Evolutionary conservation across 2,329 filamentous ascomycete genomes (phyloP).

Genomic region (Aspergillus sp.): DNA sequence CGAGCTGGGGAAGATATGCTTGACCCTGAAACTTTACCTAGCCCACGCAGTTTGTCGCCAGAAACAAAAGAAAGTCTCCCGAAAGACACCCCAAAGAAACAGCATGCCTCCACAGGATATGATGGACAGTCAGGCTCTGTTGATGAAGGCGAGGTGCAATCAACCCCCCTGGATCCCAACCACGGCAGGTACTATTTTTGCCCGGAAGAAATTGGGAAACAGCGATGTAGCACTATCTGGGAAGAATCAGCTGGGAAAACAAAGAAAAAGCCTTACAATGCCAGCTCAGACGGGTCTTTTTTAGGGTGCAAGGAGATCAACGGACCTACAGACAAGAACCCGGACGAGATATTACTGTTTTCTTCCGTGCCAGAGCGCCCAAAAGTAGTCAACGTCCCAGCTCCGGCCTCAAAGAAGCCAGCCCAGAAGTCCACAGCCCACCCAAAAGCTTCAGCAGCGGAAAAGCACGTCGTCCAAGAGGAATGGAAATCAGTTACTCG

Average conservation of each 20-base stretch:
- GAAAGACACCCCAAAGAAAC: conserved; percentile 12
- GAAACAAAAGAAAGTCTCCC: conserved; percentile 24
- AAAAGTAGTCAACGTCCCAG: conserved; percentile 16
- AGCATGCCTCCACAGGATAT: background rate
- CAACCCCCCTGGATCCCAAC: conserved; percentile 1
- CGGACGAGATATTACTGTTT: conserved; percentile 34
- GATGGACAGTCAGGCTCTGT: conserved; percentile 9
- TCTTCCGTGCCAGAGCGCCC: conserved; percentile 21
- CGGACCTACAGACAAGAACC: conserved; percentile 27
- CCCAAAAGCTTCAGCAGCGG: background rate
- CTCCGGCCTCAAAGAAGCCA: conserved; percentile 16
- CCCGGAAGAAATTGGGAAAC: conserved; percentile 35
- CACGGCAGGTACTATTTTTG: conserved; percentile 26
- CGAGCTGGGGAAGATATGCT: conserved; percentile 25
- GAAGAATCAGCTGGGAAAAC: conserved; percentile 23
- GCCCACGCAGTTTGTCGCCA: conserved; percentile 23
- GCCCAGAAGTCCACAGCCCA: background rate
- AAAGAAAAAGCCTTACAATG: conserved; percentile 14
- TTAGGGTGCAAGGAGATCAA: conserved; percentile 38
- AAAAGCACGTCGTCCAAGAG: conserved; percentile 18
- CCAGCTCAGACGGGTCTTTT: conserved; percentile 32
- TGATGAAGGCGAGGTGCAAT: conserved; percentile 6
- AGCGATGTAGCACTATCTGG: conserved; percentile 31
- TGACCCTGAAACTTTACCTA: conserved; percentile 26
- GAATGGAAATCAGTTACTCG: conserved; percentile 25